phyloP scores from a whole-genome alignment of 169 alveolate species.

The Eimeria zaria region DNA sequence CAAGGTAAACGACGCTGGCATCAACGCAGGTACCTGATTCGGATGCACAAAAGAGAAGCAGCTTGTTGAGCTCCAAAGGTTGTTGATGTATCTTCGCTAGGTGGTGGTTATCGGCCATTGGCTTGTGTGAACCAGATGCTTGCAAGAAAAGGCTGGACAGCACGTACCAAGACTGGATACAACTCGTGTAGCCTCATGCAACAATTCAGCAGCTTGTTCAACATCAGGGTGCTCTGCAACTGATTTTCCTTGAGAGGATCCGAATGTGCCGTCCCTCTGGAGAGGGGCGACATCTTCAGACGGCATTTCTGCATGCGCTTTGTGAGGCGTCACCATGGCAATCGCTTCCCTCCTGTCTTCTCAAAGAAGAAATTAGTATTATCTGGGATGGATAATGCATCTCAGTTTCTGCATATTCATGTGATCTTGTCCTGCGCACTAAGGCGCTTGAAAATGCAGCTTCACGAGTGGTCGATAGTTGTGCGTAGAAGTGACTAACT shows the following conservation, averaged over 20 bases:
- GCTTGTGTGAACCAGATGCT: neutral
- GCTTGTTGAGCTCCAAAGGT: neutral
- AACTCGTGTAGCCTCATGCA: neutral
- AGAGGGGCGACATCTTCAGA: neutral
- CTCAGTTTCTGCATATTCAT: neutral
- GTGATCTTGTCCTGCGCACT: neutral
- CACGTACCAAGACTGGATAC: constrained; percentile 48
- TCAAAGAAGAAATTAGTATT: neutral
- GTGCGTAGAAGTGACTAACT: neutral
- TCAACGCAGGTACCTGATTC: constrained; percentile 39
- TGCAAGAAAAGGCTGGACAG: neutral
- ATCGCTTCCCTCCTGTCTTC: neutral
- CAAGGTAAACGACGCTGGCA: neutral
- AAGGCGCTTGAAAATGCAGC: neutral
- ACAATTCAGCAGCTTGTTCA: constrained; percentile 22
- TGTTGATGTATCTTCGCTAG: neutral
- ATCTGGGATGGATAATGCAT: too few species aligned
- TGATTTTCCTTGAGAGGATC: neutral
- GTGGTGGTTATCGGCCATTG: neutral
- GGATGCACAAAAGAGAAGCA: neutral
- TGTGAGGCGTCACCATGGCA: neutral
- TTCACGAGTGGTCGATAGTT: neutral
- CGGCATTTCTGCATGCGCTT: neutral
- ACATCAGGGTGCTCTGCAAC: neutral
- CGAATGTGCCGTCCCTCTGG: neutral